Evolutionary conservation across 148 eudicot genomes (phyloP).

Genomic region (Pouteria glomerata): DNA sequence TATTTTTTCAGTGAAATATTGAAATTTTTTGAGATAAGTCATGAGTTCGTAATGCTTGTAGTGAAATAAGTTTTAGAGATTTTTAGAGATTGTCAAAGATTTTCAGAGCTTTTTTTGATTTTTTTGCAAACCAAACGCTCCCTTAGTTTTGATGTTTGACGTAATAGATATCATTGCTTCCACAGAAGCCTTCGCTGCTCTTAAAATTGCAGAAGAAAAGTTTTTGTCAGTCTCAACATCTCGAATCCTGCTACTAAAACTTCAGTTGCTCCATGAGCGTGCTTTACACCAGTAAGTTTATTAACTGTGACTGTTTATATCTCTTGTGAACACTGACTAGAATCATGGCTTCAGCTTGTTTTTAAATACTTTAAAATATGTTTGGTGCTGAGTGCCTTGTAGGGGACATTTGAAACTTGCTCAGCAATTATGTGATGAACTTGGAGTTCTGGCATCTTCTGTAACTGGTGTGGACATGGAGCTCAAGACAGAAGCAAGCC

Average conservation of each 20-base stretch:
- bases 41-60: too few relatives aligned
- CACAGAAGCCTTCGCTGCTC: slow-evolving; percentile 83
- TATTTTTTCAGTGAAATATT: too few relatives aligned
- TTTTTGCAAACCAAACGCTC: too few relatives aligned
- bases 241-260: slow-evolving; percentile 61
- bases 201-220: slow-evolving; percentile 70
- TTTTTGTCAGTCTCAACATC: slow-evolving; percentile 76
- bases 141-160: too few relatives aligned
- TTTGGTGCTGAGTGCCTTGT: slow-evolving; percentile 10
- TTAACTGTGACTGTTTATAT: background rate
- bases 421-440: slow-evolving; percentile 83
- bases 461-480: slow-evolving; percentile 91
- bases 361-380: background rate
- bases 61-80: too few relatives aligned
- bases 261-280: slow-evolving; percentile 88
- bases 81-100: too few relatives aligned
- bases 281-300: slow-evolving; percentile 70
- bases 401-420: slow-evolving; percentile 87
- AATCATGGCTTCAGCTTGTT: background rate
- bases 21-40: too few relatives aligned
- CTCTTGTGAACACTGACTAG: background rate
- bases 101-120: too few relatives aligned
- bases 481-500: slow-evolving; percentile 80
- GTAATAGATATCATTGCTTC: slow-evolving; percentile 1
- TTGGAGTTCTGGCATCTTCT: slow-evolving; percentile 82